Percentiles rank a stretch among this genome's conserved stretches.
Evolutionary conservation across 2,329 filamentous ascomycete genomes (phyloP).

Genomic region (Pezicula rhizophila): DNA sequence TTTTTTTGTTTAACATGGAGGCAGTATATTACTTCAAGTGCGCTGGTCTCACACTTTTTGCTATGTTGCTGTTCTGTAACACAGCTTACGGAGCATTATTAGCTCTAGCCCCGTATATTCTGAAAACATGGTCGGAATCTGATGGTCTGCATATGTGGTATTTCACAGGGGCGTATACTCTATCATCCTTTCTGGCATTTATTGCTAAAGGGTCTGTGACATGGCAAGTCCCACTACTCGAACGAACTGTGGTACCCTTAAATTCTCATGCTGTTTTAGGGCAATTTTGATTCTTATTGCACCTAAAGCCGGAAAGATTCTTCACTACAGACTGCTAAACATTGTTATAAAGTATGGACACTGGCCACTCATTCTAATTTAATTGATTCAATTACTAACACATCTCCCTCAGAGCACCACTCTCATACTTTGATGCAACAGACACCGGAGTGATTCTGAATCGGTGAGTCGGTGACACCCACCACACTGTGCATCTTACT

Average conservation of each 20-base stretch:
- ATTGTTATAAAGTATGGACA: slow-evolving; percentile 20
- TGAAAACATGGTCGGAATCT: slow-evolving; percentile 1
- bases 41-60: not conserved
- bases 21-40: slow-evolving; percentile 10
- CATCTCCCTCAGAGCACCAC: slow-evolving; percentile 27
- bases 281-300: slow-evolving; percentile 27
- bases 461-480: slow-evolving; percentile 7
- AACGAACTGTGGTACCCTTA: not conserved
- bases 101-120: not conserved
- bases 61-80: not conserved
- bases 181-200: slow-evolving; percentile 29
- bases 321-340: slow-evolving; percentile 26
- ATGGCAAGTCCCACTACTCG: slow-evolving; percentile 22
- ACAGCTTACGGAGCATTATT: not conserved
- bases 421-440: slow-evolving; percentile 17
- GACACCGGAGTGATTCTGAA: slow-evolving; percentile 5
- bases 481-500: not conserved
- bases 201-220: slow-evolving; percentile 27
- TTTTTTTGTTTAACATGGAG: not conserved
- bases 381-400: not conserved
- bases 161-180: slow-evolving; percentile 30
- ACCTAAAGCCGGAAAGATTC: slow-evolving; percentile 27
- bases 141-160: slow-evolving; percentile 13
- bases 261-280: slow-evolving; percentile 18
- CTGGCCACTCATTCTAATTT: slow-evolving; percentile 6